phyloP scores from a whole-genome alignment of 352 stramenopile species.

The Pythium guiyangense region DNA sequence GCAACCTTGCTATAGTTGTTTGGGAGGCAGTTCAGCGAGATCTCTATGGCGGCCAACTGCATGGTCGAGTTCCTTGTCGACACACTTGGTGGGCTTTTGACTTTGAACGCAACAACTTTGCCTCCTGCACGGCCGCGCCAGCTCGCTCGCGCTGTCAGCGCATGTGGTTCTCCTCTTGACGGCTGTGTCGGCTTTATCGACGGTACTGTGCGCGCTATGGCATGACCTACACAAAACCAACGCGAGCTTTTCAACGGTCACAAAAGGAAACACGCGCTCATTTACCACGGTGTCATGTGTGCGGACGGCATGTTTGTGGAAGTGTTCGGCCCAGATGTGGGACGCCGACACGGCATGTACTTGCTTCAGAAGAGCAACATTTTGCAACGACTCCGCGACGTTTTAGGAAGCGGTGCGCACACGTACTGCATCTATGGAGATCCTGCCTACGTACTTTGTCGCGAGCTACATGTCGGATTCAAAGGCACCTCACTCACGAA shows the following conservation, averaged over 20 bases:
- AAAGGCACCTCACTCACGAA: too few species aligned
- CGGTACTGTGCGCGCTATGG: not conserved
- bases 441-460: too few species aligned
- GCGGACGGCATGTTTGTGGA: not conserved
- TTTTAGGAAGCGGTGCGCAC: not conserved
- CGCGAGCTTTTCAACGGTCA: not conserved
- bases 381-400: not conserved
- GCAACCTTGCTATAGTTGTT: slow-evolving; percentile 5
- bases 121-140: too few species aligned
- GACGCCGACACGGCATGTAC: not conserved
- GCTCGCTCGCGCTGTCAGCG: slow-evolving; percentile 1
- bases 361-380: not conserved
- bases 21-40: slow-evolving; percentile 7
- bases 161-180: not conserved
- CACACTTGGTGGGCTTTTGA: not conserved
- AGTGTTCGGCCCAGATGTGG: not conserved
- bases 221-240: not conserved
- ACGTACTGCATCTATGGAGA: too few species aligned
- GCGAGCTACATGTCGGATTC: too few species aligned
- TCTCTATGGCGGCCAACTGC: not conserved
- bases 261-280: not conserved
- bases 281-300: not conserved
- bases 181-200: slow-evolving; percentile 7
- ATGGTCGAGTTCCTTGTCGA: slow-evolving; percentile 3
- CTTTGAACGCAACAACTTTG: too few species aligned